Percentiles rank a stretch among this genome's conserved stretches.
Evolutionary conservation across 1,284 basidiomycete genomes (phyloP).

Genomic region (Porogramme epimiltina): DNA sequence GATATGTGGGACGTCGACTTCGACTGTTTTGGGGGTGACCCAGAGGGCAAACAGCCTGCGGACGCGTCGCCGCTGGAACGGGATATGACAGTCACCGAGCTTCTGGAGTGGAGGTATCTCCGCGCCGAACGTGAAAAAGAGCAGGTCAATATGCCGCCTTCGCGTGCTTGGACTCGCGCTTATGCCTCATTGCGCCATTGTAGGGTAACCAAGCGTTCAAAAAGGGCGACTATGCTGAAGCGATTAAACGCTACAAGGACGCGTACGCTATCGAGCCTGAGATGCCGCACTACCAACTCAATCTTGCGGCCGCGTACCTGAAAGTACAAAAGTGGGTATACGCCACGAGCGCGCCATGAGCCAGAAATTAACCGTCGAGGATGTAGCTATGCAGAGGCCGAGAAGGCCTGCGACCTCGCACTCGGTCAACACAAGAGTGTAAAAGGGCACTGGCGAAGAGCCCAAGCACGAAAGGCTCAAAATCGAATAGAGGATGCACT

Average conservation of each 20-base stretch:
- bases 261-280: constrained; percentile 67
- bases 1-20: constrained; percentile 71
- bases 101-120: constrained; percentile 71
- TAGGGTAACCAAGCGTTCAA: constrained; percentile 70
- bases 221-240: constrained; percentile 52
- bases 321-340: constrained; percentile 60
- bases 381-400: constrained; percentile 65
- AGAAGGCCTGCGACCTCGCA: constrained; percentile 63
- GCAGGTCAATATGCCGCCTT: constrained; percentile 39
- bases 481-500: constrained; percentile 59
- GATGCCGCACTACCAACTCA: constrained; percentile 70
- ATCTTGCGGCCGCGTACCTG: constrained; percentile 68
- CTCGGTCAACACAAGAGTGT: constrained; percentile 62
- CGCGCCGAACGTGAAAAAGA: constrained; percentile 71
- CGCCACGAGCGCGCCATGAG: neutral
- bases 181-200: neutral
- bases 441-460: constrained; percentile 67
- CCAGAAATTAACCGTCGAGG: neutral
- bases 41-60: constrained; percentile 30
- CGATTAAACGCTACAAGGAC: constrained; percentile 56
- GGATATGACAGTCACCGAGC: constrained; percentile 66
- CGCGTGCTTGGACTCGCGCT: constrained; percentile 1
- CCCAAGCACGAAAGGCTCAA: constrained; percentile 62
- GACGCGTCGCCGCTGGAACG: constrained; percentile 36
- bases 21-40: constrained; percentile 56